Evolutionary conservation across 2,329 filamentous ascomycete genomes (phyloP), one percentile per base, ranked within the genome.

Genomic region (Ilyonectria robusta): DNA sequence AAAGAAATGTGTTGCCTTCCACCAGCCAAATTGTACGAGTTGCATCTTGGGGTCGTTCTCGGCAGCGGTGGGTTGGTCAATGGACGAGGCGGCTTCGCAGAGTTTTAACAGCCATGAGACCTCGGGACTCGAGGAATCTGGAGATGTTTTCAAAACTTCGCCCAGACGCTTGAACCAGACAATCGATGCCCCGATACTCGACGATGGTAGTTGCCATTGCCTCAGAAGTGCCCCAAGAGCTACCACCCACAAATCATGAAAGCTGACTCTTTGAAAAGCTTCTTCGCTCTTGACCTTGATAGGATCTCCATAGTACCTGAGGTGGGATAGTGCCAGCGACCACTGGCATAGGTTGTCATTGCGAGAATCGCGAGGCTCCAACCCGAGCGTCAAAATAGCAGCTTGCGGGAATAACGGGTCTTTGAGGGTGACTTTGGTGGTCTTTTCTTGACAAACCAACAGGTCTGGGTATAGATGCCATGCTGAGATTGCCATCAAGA

Each of bases 401-500:
- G 56, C 19, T 6, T 4, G 46, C 31, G 55, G 48, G 40, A 40
- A 40, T 6, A 17, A 13, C 1, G 37, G 37, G 13, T 40, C 37
- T 13, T 17, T 17, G 13, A 65, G 42, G 2, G 56, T 44, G 23
- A 61, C 51, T 19, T 66, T 61, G 42, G 37, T 66, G 11, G 57
- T 59, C 59, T 63, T 55, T 6, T 58, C 47, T 15, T 60, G 65
- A 48, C 44, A 64, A 15, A 64, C 59, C 33, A 64, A 35, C 35
- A 67, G 46, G n/a, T 65, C 56, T 29, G 60, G 65, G 42, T 67
- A 67, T 17, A 67, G 37, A 35, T 67, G 65, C 65, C 65, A 67
- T 26, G 65, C 31, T 13, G 65, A 65, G n/a, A 67, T 67, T 11
- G 53, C 65, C n/a, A 62, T 42, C 19, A 67, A 46, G 10, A 67